Base-by-base conservation (phyloP, 192 early-diverging fungal genomes). In the Funneliformis geosporum region DNA sequence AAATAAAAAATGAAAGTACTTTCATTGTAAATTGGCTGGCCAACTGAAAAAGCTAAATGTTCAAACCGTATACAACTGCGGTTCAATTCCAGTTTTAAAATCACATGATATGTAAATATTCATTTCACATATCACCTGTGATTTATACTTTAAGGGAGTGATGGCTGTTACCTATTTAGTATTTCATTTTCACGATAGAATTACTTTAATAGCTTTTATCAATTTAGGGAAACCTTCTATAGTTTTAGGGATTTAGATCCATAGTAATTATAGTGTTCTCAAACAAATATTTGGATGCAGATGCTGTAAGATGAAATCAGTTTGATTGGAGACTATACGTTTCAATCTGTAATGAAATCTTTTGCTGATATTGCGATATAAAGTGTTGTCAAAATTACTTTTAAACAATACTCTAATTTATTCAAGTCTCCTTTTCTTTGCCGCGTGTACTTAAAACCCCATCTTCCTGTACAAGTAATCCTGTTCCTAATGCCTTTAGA, bases 161-260 rank as follows among this genome's bases (percentile, higher is more conserved):
- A n/a, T n/a, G n/a, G n/a, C n/a, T n/a, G n/a, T n/a, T n/a, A n/a
- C n/a, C n/a, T n/a, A n/a, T n/a, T n/a, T n/a, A n/a, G n/a, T n/a
- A n/a, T n/a, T n/a, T n/a, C n/a, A n/a, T 47, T 71, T 71, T 40
- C 68, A 71, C 10, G 38, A 71, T 11, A 71, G 40, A 71, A 71
- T 43, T 18, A 47, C 39, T 18, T 68, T 71, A 4, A 47, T 16
- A 6, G 42, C 68, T 6, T 14, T 47, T 21, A 71, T 23, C 39
- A 71, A 43, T 5, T 39, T 43, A 0, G 68, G 18, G n/a, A 71
- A 71, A 0, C 38, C 68, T 12, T 71, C 33, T 5, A 71, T 40
- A n/a, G 68, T 71, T 71, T 16, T 71, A 5, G 68, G 68, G 8
- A 71, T 27, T 5, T 71, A 38, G 5, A 71, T 23, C n/a, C n/a